Evolutionary conservation across 2,329 filamentous ascomycete species (phyloP), one percentile per base, ranked within the genome.

Genomic region (Clarireedia hainanense): DNA sequence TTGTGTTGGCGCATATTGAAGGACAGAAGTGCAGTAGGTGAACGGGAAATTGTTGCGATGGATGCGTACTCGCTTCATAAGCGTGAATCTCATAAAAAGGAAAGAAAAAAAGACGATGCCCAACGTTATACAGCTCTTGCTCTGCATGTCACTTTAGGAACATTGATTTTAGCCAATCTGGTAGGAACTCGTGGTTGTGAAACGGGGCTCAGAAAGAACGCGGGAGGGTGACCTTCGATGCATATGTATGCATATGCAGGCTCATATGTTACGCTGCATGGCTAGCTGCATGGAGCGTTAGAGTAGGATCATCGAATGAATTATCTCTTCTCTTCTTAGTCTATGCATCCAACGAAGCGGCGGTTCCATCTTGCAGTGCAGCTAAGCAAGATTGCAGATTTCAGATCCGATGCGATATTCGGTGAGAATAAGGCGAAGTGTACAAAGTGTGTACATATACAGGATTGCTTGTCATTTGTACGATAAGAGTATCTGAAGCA

Each of bases 171-270:
- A 50, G 52, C 60, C 56, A 58, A 59, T 59, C 47, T 56, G 12
- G 52, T 51, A 30, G 14, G 55, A 49, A 57, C 36, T 62, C 58
- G 61, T 63, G 60, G 56, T 59, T 54, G 54, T 60, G 55, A 52
- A 50, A 63, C 57, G 24, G 36, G 46, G 47, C 45, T 23, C 47
- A 50, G 10, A 27, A 43, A 42, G 46, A 43, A 26, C 5, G 52
- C 30, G 37, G 20, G 30, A 54, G 14, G n/a, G 47, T 54, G 45
- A 26, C 52, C 52, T 50, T 55, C 52, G 36, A 17, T 42, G 39
- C 39, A 42, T 20, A 42, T 4, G 39, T 20, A 40, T 54, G 45
- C 34, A 54, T 54, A 49, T 54, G 23, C 34, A 55, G 10, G 17
- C 30, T 30, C 14, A 14, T 30, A 50, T n/a, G 34, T 45, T 47